These are phyloP conservation scores for Aspergillus fischeri DNA, from an alignment of 2,329 filamentous ascomycete genomes.

Conservation along the genomic window DNA sequence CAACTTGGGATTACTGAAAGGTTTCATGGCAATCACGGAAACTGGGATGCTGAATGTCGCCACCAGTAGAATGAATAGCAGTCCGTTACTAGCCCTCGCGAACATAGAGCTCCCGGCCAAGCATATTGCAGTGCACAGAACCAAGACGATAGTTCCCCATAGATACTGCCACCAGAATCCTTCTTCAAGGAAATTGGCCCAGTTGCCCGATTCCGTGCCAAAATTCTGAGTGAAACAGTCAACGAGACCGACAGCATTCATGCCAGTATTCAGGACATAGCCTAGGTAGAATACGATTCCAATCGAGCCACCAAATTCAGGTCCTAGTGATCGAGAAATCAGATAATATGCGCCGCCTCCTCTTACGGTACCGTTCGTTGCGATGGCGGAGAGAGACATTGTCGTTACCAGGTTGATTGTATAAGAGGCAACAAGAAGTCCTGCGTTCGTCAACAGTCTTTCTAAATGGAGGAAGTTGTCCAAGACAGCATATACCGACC, in stretches of 20 bases:
- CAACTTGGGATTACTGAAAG: constrained; percentile 60
- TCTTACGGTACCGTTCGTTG: constrained; percentile 83
- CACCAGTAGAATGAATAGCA: constrained; percentile 66
- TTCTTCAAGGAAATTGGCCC: constrained; percentile 59
- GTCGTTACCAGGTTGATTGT: constrained; percentile 78
- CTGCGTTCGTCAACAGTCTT: constrained; percentile 39
- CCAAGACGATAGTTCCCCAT: constrained; percentile 66
- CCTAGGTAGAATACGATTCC: constrained; percentile 87
- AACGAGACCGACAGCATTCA: constrained; percentile 82
- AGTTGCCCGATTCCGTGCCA: constrained; percentile 54
- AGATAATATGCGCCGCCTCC: constrained; percentile 86
- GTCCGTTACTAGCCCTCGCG: constrained; percentile 71
- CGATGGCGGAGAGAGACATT: constrained; percentile 81
- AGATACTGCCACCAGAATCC: constrained; percentile 75
- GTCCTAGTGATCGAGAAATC: constrained; percentile 78
- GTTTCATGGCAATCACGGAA: constrained; percentile 64
- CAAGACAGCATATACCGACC: constrained; percentile 45
- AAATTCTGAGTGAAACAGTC: constrained; percentile 77
- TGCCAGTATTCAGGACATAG: constrained; percentile 78
- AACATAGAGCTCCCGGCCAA: constrained; percentile 77
- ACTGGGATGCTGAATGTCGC: constrained; percentile 78
- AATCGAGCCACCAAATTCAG: constrained; percentile 85
- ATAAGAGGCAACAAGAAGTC: constrained; percentile 71
- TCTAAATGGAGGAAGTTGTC: background rate
- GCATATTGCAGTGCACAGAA: constrained; percentile 70